Base-by-base conservation (phyloP, 2,329 filamentous ascomycete species). In the Fusarium sp. region DNA sequence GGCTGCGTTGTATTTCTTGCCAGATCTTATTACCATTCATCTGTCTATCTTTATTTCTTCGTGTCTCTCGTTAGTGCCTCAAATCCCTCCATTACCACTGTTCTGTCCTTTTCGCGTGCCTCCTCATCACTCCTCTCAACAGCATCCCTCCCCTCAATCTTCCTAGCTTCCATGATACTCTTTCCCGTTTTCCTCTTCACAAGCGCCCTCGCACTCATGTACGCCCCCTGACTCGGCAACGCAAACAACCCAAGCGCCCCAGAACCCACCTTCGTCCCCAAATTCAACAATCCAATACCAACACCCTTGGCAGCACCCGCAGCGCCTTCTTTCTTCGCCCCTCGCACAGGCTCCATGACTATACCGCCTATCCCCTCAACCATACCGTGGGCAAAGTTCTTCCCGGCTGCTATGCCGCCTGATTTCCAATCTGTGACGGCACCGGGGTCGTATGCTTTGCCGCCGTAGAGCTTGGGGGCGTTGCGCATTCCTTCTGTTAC, bases 401-500 rank as follows among this genome's bases (percentile, higher is more conserved):
- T 74, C 0, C 71, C 71, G 0, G 49, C 71, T 12, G 72, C 67
- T 0, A 63, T 26, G 17, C 72, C 35, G 0, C 71, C 71, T 1
- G 71, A 74, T 1, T 74, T 74, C 42, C 71, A 62, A 1, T 74
- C 71, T 1, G 59, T 71, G 0, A 74, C 70, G 0, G 62, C 62
- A 0, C 70, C 71, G 2, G 65, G 71, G 5, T 74, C 49, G 7
- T 73, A 73, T 0, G 28, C 71, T 22, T 64, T 24, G 2, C 71
- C 36, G 6, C 72, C 72, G 26, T 74, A 74, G 6, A 70, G 70
- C 1, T 54, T 59, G 5, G 76, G 76, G 0, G 74, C 72, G 1
- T 74, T 67, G 5, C 73, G 70, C 55, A 72, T 71, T 0, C 73
- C 76, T 61, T 77, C 76, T 6, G 76, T 65, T 1, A 78, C 44